Conservation (phyloP, 768 basidiomycete species). For the Lentinula sp. region DNA sequence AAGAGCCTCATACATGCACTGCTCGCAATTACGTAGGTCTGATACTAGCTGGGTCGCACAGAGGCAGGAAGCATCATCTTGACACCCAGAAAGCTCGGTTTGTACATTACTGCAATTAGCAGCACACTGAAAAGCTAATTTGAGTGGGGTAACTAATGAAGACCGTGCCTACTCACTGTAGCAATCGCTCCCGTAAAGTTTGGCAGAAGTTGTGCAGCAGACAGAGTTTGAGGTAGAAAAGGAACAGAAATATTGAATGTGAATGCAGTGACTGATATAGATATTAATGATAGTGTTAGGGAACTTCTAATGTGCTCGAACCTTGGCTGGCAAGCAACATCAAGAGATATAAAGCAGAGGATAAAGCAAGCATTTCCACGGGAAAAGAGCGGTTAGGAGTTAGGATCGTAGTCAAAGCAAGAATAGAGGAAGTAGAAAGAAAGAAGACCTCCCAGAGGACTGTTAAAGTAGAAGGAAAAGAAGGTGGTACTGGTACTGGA, state of each 20-base stretch:
- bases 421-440: slow-evolving; percentile 11
- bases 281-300: not conserved
- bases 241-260: slow-evolving; percentile 48
- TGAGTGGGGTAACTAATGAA: not conserved
- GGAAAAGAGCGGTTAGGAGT: slow-evolving; percentile 17
- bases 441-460: slow-evolving; percentile 23
- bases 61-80: slow-evolving; percentile 43
- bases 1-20: slow-evolving; percentile 58
- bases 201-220: slow-evolving; percentile 38
- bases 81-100: slow-evolving; percentile 32
- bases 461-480: slow-evolving; percentile 8
- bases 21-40: slow-evolving; percentile 48
- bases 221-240: slow-evolving; percentile 31
- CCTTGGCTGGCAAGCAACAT: slow-evolving; percentile 53
- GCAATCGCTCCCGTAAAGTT: slow-evolving; percentile 20
- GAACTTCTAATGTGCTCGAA: slow-evolving; percentile 14
- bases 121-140: slow-evolving; percentile 24
- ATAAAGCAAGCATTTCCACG: slow-evolving; percentile 16
- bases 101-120: not conserved
- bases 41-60: slow-evolving; percentile 40
- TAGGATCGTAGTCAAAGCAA: slow-evolving; percentile 4
- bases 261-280: slow-evolving; percentile 20
- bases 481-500: slow-evolving; percentile 5
- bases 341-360: slow-evolving; percentile 28
- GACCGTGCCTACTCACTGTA: slow-evolving; percentile 1